A percentile compares a stretch with the other conserved stretches of the same genome.
These are phyloP conservation scores for Penicillium sp. DNA, from an alignment of 2,329 filamentous ascomycete species.

Conservation along the genomic window DNA sequence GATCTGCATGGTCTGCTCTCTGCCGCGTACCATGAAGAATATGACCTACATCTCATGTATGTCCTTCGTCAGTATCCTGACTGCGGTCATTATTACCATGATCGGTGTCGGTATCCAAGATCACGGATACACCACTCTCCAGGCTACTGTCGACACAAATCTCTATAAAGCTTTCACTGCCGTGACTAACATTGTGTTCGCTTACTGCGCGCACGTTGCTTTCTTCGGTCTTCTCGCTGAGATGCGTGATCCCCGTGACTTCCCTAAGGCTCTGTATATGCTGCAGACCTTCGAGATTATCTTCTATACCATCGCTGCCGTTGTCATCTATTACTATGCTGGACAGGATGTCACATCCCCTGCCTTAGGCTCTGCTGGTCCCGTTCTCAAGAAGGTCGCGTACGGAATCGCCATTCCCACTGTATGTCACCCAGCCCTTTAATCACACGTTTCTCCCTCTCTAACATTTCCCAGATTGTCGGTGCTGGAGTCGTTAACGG, in stretches of 20 bases:
- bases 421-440: conserved; percentile 19
- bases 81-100: conserved; percentile 67
- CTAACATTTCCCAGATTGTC: conserved; percentile 49
- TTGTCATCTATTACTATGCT: conserved; percentile 68
- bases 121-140: conserved; percentile 37
- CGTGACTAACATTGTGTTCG: conserved; percentile 69
- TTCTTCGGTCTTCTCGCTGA: conserved; percentile 68
- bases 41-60: conserved; percentile 61
- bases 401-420: conserved; percentile 69
- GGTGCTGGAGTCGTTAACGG: conserved; percentile 70
- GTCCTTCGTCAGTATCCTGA: conserved; percentile 57
- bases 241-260: conserved; percentile 60
- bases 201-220: conserved; percentile 67
- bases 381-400: conserved; percentile 60
- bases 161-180: conserved; percentile 59
- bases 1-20: conserved; percentile 58
- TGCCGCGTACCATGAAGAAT: conserved; percentile 63
- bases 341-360: conserved; percentile 63
- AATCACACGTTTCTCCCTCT: not conserved
- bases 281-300: conserved; percentile 59
- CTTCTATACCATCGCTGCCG: conserved; percentile 65
- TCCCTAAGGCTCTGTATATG: conserved; percentile 61
- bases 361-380: conserved; percentile 62
- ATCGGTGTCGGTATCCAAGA: conserved; percentile 60
- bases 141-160: conserved; percentile 41